Evolutionary conservation across 164 flowering plant species (phyloP).

Genomic region (Nymphaea colorata): DNA sequence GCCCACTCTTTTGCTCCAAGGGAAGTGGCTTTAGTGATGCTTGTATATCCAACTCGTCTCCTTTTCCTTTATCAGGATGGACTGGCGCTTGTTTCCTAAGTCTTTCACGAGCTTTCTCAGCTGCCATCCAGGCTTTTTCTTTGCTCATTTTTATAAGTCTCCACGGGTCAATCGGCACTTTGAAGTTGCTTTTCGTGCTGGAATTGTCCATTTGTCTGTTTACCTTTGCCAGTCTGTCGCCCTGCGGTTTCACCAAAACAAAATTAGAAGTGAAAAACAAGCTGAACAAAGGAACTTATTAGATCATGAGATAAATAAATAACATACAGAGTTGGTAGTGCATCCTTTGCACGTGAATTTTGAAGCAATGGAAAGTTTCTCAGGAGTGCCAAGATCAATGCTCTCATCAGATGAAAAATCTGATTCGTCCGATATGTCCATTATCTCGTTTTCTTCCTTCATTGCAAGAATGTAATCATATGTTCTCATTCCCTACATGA

Average conservation of each 20-base stretch:
- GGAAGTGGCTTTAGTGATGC: conserved; percentile 66
- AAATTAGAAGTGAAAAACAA: not conserved
- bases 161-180: conserved; percentile 85
- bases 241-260: not conserved
- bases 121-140: conserved; percentile 70
- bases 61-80: not conserved
- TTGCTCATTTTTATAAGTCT: conserved; percentile 69
- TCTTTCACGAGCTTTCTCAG: conserved; percentile 71
- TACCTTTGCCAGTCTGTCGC: not conserved
- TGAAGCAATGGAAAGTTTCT: conserved; percentile 34
- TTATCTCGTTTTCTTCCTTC: conserved; percentile 56
- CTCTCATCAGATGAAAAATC: conserved; percentile 75
- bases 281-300: not conserved
- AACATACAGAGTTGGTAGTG: not conserved
- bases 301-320: not conserved
- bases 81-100: conserved; percentile 33
- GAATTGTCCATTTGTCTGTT: conserved; percentile 7
- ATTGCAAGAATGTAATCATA: conserved; percentile 94
- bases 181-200: conserved; percentile 38
- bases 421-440: conserved; percentile 53
- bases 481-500: conserved; percentile 79
- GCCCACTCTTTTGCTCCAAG: conserved; percentile 66
- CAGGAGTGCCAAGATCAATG: conserved; percentile 51
- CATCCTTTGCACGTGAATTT: conserved; percentile 32
- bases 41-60: conserved; percentile 6